Conservation (phyloP, 306 rosid genomes). For the Lagenaria siceraria region DNA sequence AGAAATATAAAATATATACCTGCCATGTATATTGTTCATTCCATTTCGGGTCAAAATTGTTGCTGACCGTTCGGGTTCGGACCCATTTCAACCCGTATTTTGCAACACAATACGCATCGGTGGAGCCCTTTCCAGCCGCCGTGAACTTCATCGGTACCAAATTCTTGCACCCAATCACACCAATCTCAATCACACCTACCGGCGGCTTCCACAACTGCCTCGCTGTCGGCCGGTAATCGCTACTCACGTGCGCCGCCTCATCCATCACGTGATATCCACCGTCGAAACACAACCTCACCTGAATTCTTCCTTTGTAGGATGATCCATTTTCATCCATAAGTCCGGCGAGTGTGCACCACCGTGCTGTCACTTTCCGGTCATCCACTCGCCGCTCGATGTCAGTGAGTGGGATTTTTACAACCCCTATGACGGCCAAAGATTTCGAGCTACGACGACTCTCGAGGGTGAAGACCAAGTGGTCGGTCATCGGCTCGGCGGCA, state of each 20-base stretch:
- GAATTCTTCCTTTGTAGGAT: conserved; percentile 44
- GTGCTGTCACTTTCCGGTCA: conserved; percentile 52
- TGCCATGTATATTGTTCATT: conserved; percentile 89
- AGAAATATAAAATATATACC: not conserved
- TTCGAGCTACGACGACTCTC: conserved; percentile 38
- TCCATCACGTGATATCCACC: conserved; percentile 98
- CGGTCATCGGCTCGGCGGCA: conserved; percentile 58
- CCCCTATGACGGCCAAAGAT: conserved; percentile 21
- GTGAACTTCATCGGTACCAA: conserved; percentile 54
- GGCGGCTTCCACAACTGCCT: conserved; percentile 82
- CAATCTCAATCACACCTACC: conserved; percentile 60
- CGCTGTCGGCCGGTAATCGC: conserved; percentile 87
- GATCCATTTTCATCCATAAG: conserved; percentile 13
- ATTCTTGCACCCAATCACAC: conserved; percentile 55
- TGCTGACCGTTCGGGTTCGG: conserved; percentile 50
- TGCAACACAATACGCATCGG: conserved; percentile 73
- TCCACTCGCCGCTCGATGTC: conserved; percentile 65
- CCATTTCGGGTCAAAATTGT: conserved; percentile 80
- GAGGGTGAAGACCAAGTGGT: conserved; percentile 27
- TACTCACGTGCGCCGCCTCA: conserved; percentile 63
- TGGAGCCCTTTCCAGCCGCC: conserved; percentile 36
- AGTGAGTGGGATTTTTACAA: conserved; percentile 29
- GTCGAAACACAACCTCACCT: conserved; percentile 58
- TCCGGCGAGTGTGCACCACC: conserved; percentile 51
- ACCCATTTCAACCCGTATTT: conserved; percentile 85